A percentile compares a stretch with the other conserved stretches of the same genome.
Conservation (phyloP, 108 stramenopile species). For the Cyclotella kingstonii region DNA sequence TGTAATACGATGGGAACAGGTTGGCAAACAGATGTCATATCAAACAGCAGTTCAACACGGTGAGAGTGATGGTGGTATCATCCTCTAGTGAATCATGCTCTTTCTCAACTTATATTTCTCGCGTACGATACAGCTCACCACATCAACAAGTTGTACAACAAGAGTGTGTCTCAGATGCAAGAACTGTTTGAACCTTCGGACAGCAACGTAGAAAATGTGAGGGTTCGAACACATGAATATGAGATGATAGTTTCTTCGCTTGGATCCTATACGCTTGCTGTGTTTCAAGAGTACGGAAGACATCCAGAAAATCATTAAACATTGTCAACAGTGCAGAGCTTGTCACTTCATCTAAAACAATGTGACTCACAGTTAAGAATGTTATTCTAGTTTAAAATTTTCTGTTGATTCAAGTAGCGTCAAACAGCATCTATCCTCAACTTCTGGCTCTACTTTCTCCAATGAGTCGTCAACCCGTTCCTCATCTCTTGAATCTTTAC, state of each 20-base stretch:
- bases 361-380: too few relatives aligned
- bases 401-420: slow-evolving; percentile 22
- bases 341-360: too few relatives aligned
- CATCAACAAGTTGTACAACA: slow-evolving; percentile 65
- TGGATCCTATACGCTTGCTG: slow-evolving; percentile 69
- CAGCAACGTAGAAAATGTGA: slow-evolving; percentile 65
- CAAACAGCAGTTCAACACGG: slow-evolving; percentile 64
- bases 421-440: slow-evolving; percentile 14
- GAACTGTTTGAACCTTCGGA: slow-evolving; percentile 71
- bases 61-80: background rate
- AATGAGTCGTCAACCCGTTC: background rate
- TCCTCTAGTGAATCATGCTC: background rate
- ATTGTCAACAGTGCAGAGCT: too few relatives aligned
- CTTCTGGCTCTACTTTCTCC: background rate
- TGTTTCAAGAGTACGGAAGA: slow-evolving; percentile 57
- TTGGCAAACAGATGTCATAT: slow-evolving; percentile 49
- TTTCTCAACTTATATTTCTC: background rate
- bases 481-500: slow-evolving; percentile 2
- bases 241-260: slow-evolving; percentile 79
- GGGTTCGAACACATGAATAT: slow-evolving; percentile 67
- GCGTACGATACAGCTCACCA: slow-evolving; percentile 41
- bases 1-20: slow-evolving; percentile 78
- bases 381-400: slow-evolving; percentile 31
- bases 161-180: slow-evolving; percentile 54
- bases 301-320: too few relatives aligned